Evolutionary conservation across 768 basidiomycete genomes (phyloP).

Genomic region (Myochromella boudieri): DNA sequence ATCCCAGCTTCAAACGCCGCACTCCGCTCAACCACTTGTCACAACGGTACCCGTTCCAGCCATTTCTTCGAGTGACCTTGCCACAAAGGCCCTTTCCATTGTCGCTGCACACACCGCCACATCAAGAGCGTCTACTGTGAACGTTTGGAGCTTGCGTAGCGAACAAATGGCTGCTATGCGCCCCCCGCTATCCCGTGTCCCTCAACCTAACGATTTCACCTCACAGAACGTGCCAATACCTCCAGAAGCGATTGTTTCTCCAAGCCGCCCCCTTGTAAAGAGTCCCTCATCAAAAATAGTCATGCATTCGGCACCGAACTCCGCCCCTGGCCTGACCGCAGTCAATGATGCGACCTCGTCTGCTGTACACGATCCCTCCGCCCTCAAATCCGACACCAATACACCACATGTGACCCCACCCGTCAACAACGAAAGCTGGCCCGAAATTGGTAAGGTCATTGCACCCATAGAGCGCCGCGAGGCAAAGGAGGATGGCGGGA

Average conservation of each 20-base stretch:
- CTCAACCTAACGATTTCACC: slow-evolving; percentile 2
- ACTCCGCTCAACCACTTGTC: too few relatives aligned
- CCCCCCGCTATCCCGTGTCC: slow-evolving; percentile 5
- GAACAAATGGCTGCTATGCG: slow-evolving; percentile 27
- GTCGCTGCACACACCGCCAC: slow-evolving; percentile 17
- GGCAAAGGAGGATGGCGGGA: too few relatives aligned
- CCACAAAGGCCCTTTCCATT: slow-evolving; percentile 17
- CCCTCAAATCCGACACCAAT: slow-evolving; percentile 34
- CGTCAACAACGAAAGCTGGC: slow-evolving; percentile 43
- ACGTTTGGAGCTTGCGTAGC: slow-evolving; percentile 30
- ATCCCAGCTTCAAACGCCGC: too few relatives aligned
- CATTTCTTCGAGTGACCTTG: slow-evolving; percentile 13
- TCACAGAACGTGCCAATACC: slow-evolving; percentile 2
- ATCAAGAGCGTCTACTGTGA: slow-evolving; percentile 20
- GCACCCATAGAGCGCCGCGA: slow-evolving; percentile 8
- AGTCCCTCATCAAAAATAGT: background rate
- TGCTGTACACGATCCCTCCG: slow-evolving; percentile 40
- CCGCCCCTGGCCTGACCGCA: slow-evolving; percentile 4
- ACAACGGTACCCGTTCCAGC: background rate
- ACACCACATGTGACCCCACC: slow-evolving; percentile 21
- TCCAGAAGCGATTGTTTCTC: background rate
- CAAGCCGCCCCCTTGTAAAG: background rate
- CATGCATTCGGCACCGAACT: slow-evolving; percentile 12
- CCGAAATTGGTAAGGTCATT: slow-evolving; percentile 39
- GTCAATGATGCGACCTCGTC: slow-evolving; percentile 12